Percentiles rank a stretch among this genome's conserved stretches.
Conservation (phyloP, 1,284 basidiomycete species). For the Ganoderma meredithae region DNA sequence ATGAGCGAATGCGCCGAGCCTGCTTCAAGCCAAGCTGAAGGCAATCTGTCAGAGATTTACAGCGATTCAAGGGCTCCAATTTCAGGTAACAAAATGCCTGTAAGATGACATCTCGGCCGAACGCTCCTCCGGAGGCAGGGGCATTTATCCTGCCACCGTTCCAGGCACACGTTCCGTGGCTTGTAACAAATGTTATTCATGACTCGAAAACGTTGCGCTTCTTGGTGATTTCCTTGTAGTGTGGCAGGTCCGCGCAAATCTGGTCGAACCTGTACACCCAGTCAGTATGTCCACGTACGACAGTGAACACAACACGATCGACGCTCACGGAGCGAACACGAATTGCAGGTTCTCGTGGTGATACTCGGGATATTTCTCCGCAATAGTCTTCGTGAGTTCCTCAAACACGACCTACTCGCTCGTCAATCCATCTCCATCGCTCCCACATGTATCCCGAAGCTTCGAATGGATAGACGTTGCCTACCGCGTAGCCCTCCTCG, state of each 20-base stretch:
- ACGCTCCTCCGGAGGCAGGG: not conserved
- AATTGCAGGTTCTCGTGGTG: constrained; percentile 63
- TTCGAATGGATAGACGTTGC: constrained; percentile 20
- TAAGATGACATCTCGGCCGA: not conserved
- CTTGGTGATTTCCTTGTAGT: constrained; percentile 26
- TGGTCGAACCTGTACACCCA: constrained; percentile 22
- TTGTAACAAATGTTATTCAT: not conserved
- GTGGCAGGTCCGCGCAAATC: constrained; percentile 24
- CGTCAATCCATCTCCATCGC: not conserved
- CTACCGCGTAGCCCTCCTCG: constrained; percentile 71
- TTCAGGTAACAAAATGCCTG: not conserved
- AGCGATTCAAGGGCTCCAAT: not conserved
- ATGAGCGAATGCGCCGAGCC: too few relatives aligned
- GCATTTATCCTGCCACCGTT: not conserved
- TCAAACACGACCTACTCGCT: constrained; percentile 69
- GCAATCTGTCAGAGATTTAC: not conserved
- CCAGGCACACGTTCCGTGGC: not conserved
- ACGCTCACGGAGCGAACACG: constrained; percentile 48
- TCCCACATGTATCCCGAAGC: too few relatives aligned
- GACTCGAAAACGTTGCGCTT: constrained; percentile 27
- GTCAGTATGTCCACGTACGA: not conserved
- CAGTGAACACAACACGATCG: not conserved
- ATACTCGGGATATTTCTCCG: constrained; percentile 70
- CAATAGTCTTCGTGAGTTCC: constrained; percentile 64
- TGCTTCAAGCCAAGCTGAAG: not conserved